Conservation (phyloP, 73 alveolate species). For the Stentor roeselii region DNA sequence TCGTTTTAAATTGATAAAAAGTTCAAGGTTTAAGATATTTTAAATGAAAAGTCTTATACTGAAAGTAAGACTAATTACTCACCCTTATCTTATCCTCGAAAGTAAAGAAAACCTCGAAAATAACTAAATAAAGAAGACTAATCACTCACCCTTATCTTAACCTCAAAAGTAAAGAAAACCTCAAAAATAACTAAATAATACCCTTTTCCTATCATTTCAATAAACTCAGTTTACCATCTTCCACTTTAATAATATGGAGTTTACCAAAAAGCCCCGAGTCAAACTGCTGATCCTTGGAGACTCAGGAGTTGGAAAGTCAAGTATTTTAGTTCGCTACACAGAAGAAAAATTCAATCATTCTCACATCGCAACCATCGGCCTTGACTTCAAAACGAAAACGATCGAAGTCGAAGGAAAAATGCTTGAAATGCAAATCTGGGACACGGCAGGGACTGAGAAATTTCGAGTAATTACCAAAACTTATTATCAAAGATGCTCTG, state of each 20-base stretch:
- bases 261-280: conserved; percentile 13
- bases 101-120: neutral
- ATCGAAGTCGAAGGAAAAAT: conserved; percentile 51
- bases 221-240: too few relatives aligned
- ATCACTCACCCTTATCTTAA: neutral
- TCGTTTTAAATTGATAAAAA: neutral
- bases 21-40: neutral
- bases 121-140: too few relatives aligned
- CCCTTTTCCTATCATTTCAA: neutral
- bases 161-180: neutral
- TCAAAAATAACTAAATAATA: too few relatives aligned
- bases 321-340: conserved; percentile 57
- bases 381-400: conserved; percentile 61
- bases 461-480: conserved; percentile 47
- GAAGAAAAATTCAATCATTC: conserved; percentile 56
- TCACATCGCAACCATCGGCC: conserved; percentile 64
- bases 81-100: neutral
- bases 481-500: conserved; percentile 58
- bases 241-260: neutral
- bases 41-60: neutral
- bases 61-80: neutral
- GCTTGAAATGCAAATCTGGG: conserved; percentile 55
- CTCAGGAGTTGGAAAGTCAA: conserved; percentile 67
- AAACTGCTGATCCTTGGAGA: conserved; percentile 64
- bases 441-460: conserved; percentile 69